Evolutionary conservation across 1,284 basidiomycete genomes (phyloP).

Genomic region (Malassezia cuniculi): DNA sequence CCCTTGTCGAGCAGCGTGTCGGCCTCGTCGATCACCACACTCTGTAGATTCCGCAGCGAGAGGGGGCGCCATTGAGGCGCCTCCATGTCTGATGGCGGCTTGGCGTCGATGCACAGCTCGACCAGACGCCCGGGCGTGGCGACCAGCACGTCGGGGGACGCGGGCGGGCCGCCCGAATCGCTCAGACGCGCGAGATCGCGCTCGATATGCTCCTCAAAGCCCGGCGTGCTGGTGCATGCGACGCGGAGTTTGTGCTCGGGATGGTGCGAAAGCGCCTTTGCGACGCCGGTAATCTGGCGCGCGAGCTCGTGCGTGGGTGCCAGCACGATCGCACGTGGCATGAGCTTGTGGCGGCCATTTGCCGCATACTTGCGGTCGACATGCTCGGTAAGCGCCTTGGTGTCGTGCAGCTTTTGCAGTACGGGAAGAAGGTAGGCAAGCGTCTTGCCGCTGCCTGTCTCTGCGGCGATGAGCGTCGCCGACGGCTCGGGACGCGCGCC

Average conservation of each 20-base stretch:
- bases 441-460: slow-evolving; percentile 97
- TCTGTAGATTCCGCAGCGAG: slow-evolving; percentile 69
- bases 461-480: slow-evolving; percentile 88
- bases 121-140: slow-evolving; percentile 59
- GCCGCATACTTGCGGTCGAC: slow-evolving; percentile 3
- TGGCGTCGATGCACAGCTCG: slow-evolving; percentile 53
- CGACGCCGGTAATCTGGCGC: slow-evolving; percentile 71
- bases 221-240: slow-evolving; percentile 54
- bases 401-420: slow-evolving; percentile 69
- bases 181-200: slow-evolving; percentile 1
- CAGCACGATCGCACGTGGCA: slow-evolving; percentile 75
- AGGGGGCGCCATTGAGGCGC: slow-evolving; percentile 26
- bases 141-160: slow-evolving; percentile 50
- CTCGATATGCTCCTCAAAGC: slow-evolving; percentile 9
- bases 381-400: slow-evolving; percentile 36
- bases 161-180: slow-evolving; percentile 31
- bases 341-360: slow-evolving; percentile 14
- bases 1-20: slow-evolving; percentile 65
- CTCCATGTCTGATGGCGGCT: slow-evolving; percentile 74
- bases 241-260: slow-evolving; percentile 56
- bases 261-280: slow-evolving; percentile 52
- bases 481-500: too few species aligned
- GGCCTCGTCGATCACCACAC: slow-evolving; percentile 93
- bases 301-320: slow-evolving; percentile 89
- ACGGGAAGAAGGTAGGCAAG: slow-evolving; percentile 91